Conservation (phyloP, 2,329 filamentous ascomycete species). For the Fusarium nygamai region DNA sequence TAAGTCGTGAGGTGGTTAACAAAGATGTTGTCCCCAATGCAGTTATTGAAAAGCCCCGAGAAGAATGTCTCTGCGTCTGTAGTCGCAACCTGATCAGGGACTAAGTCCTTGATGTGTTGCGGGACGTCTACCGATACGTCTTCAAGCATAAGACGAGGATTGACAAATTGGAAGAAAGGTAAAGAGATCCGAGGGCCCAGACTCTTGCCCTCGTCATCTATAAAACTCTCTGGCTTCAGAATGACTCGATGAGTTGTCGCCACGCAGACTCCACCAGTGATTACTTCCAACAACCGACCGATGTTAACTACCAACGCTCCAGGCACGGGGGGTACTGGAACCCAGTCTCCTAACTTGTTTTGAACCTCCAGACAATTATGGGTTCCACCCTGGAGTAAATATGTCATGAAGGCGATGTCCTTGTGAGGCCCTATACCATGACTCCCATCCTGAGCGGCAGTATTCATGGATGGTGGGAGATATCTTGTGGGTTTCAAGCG, state of each 20-base stretch:
- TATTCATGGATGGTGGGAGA: background rate
- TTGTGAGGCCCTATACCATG: background rate
- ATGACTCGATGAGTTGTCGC: background rate
- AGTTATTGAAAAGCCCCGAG: background rate
- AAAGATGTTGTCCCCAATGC: background rate
- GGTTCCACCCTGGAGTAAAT: background rate
- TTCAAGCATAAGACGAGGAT: background rate
- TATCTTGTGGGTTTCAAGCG: background rate
- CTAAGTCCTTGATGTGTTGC: background rate
- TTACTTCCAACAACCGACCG: background rate
- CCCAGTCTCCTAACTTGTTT: background rate
- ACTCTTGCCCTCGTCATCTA: background rate
- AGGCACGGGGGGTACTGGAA: background rate
- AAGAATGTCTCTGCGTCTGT: background rate
- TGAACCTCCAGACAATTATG: background rate
- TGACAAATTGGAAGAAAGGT: background rate
- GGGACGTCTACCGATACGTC: background rate
- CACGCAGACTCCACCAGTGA: background rate
- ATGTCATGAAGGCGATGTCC: background rate
- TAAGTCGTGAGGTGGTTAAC: background rate
- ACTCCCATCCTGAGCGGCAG: background rate
- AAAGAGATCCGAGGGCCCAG: background rate
- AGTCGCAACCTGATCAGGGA: background rate
- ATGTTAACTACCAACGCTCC: background rate
- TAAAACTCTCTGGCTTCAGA: background rate